Evolutionary conservation across 768 basidiomycete genomes (phyloP).

Genomic region (Lyophyllum semitale): DNA sequence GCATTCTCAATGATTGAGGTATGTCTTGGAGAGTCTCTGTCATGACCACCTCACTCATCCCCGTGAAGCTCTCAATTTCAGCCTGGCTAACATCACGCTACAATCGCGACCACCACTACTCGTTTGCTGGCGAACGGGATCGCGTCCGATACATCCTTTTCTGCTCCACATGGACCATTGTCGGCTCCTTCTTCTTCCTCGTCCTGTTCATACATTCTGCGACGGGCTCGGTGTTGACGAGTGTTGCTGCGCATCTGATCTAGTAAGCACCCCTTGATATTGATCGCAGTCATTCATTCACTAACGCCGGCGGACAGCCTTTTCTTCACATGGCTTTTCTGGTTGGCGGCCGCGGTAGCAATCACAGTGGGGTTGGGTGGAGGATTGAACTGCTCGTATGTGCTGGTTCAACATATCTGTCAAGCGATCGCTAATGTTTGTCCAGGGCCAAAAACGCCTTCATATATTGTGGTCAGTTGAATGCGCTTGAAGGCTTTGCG

Average conservation of each 20-base stretch:
- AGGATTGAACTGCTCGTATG: conserved; percentile 68
- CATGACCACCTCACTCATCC: background rate
- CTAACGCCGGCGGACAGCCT: conserved; percentile 42
- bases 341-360: conserved; percentile 73
- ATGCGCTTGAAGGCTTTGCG: conserved; percentile 73
- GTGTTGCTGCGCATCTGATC: conserved; percentile 61
- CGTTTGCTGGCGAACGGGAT: conserved; percentile 50
- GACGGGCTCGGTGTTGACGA: conserved; percentile 52
- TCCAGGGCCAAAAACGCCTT: conserved; percentile 42
- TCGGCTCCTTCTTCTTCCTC: conserved; percentile 53
- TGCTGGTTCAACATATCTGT: background rate
- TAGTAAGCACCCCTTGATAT: conserved; percentile 47
- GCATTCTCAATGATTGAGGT: conserved; percentile 73
- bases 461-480: conserved; percentile 74
- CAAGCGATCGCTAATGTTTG: background rate
- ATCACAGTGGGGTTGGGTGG: conserved; percentile 70
- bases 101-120: conserved; percentile 56
- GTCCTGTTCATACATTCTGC: conserved; percentile 55
- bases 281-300: conserved; percentile 4
- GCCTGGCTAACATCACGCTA: conserved; percentile 72
- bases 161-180: conserved; percentile 70
- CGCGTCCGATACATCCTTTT: conserved; percentile 72
- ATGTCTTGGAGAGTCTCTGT: background rate
- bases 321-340: conserved; percentile 73
- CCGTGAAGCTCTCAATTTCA: conserved; percentile 60